phyloP scores from a whole-genome alignment of 305 asterid genomes.

The Solanum hybrid region DNA sequence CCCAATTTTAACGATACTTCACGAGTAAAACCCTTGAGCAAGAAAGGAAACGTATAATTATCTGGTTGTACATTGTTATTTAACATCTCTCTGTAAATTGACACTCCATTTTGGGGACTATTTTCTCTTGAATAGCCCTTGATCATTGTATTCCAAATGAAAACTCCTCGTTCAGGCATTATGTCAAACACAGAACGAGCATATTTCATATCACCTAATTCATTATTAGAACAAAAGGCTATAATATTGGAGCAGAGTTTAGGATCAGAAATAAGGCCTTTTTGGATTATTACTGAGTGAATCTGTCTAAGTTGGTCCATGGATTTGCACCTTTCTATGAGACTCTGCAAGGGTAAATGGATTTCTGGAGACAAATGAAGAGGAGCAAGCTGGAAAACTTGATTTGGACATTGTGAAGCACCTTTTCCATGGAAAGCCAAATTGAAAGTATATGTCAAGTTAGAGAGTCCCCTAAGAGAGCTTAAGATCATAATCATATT shows the following conservation, averaged over 20 bases:
- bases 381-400: background rate
- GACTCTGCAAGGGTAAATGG: background rate
- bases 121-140: constrained; percentile 14
- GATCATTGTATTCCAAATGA: constrained; percentile 26
- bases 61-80: constrained; percentile 16
- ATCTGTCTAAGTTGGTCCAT: constrained; percentile 16
- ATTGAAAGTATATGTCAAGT: background rate
- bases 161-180: constrained; percentile 22
- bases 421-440: background rate
- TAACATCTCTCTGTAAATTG: constrained; percentile 18
- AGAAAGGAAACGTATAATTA: constrained; percentile 22
- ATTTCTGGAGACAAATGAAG: constrained; percentile 5
- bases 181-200: constrained; percentile 19
- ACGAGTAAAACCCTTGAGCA: constrained; percentile 21
- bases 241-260: constrained; percentile 7
- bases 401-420: background rate
- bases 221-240: background rate
- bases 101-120: constrained; percentile 6
- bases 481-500: background rate
- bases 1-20: constrained; percentile 3
- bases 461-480: background rate
- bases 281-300: constrained; percentile 11
- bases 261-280: constrained; percentile 7
- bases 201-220: constrained; percentile 12
- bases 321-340: constrained; percentile 9